These are phyloP conservation scores for Mycosphaerella arachidis DNA, from an alignment of 2,329 filamentous ascomycete species.

Conservation along the genomic window DNA sequence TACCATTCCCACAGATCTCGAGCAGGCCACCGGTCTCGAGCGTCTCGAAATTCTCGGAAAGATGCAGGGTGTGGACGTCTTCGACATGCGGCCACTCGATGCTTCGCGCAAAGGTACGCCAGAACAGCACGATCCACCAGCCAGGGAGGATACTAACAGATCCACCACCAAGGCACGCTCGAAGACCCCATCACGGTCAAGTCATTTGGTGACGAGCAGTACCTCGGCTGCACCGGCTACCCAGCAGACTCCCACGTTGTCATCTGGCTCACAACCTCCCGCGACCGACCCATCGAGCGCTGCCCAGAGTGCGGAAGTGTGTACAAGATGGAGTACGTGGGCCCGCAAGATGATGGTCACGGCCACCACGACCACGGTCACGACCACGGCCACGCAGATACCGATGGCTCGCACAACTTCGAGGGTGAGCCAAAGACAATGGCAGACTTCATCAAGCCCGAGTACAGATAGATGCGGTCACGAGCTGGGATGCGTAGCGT, in stretches of 20 bases:
- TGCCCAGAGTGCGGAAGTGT: slow-evolving; percentile 95
- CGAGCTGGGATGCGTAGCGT: not conserved
- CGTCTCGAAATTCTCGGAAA: slow-evolving; percentile 98
- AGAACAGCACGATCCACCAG: not conserved
- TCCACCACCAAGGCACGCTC: slow-evolving; percentile 62
- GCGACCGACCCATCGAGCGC: slow-evolving; percentile 85
- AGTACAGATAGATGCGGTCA: slow-evolving; percentile 67
- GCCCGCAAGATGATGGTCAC: slow-evolving; percentile 70
- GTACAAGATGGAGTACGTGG: slow-evolving; percentile 97
- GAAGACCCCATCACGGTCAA: slow-evolving; percentile 86
- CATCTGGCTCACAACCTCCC: slow-evolving; percentile 83
- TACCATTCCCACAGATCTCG: slow-evolving; percentile 85
- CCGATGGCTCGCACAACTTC: slow-evolving; percentile 51
- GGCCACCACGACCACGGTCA: slow-evolving; percentile 42
- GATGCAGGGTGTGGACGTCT: slow-evolving; percentile 97
- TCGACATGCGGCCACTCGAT: slow-evolving; percentile 97
- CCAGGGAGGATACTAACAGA: not conserved
- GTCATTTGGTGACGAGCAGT: slow-evolving; percentile 93
- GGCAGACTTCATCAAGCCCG: slow-evolving; percentile 89
- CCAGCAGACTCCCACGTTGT: slow-evolving; percentile 89
- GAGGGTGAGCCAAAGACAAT: slow-evolving; percentile 88
- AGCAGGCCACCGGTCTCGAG: slow-evolving; percentile 95
- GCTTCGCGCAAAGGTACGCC: slow-evolving; percentile 73
- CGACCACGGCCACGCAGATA: slow-evolving; percentile 40
- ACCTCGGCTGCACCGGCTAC: slow-evolving; percentile 89